Evolutionary conservation across 345 rosid genomes (phyloP).

Genomic region (Salix suchowensis): DNA sequence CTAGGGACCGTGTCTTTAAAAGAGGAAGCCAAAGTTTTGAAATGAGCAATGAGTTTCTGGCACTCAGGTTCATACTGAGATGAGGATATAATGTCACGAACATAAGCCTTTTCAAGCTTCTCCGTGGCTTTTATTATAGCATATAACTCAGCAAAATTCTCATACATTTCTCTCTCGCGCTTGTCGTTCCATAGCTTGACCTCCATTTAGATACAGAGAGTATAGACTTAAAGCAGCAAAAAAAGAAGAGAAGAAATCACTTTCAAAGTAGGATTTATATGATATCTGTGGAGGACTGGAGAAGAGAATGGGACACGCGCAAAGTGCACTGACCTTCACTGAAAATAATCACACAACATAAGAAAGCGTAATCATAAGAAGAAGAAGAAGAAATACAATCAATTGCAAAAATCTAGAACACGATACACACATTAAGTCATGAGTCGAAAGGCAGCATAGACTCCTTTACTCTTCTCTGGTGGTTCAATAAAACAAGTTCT

Average conservation of each 20-base stretch:
- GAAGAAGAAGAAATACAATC: background rate
- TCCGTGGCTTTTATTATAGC: conserved; percentile 97
- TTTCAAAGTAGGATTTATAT: conserved; percentile 46
- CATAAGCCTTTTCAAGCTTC: conserved; percentile 90
- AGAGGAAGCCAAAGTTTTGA: conserved; percentile 74
- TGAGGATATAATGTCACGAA: conserved; percentile 73
- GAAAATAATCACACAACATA: conserved; percentile 8
- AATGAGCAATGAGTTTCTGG: conserved; percentile 85
- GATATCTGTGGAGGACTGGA: conserved; percentile 44
- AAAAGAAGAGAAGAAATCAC: conserved; percentile 63
- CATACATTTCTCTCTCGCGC: conserved; percentile 97
- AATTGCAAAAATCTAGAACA: conserved; percentile 2
- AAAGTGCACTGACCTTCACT: conserved; percentile 46
- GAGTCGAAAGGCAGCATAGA: background rate
- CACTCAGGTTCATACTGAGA: conserved; percentile 81
- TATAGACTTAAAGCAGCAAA: background rate
- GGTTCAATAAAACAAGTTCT: background rate
- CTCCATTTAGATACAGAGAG: conserved; percentile 48
- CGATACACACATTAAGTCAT: background rate
- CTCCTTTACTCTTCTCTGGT: background rate
- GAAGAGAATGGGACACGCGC: conserved; percentile 99
- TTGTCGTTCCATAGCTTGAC: conserved; percentile 95
- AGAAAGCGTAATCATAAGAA: background rate
- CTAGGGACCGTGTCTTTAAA: conserved; percentile 73
- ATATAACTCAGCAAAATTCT: conserved; percentile 88